Conservation (phyloP, 768 basidiomycete genomes). For the Dioszegia aurantiaca region DNA sequence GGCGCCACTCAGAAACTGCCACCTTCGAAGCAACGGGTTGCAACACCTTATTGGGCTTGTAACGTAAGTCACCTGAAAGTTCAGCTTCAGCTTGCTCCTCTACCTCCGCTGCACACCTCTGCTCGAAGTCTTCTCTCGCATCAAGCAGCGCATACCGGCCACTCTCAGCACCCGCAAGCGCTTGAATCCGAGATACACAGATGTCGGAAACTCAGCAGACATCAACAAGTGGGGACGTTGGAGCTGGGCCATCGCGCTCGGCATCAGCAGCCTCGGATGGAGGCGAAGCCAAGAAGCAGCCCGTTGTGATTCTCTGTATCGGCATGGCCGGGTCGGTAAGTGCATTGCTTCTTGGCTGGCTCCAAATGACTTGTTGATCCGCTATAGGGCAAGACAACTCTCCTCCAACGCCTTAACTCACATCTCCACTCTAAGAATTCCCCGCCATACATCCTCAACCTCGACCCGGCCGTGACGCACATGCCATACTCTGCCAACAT, state of each 20-base stretch:
- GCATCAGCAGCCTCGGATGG: background rate
- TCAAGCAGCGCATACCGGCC: too few relatives aligned
- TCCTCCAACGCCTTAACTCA: conserved; percentile 91
- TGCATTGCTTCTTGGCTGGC: conserved; percentile 1
- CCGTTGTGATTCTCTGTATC: conserved; percentile 81
- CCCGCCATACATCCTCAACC: conserved; percentile 89
- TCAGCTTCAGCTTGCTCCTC: too few relatives aligned
- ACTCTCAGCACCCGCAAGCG: too few relatives aligned
- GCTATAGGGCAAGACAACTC: conserved; percentile 80
- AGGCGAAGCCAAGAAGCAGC: conserved; percentile 53
- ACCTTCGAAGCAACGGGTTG: too few relatives aligned
- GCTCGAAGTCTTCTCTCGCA: too few relatives aligned
- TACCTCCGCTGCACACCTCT: too few relatives aligned
- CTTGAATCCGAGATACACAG: background rate
- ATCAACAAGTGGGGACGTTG: background rate
- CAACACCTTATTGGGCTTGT: too few relatives aligned
- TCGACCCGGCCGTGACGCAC: conserved; percentile 91
- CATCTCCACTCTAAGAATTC: conserved; percentile 70
- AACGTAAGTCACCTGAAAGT: too few relatives aligned
- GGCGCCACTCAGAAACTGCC: too few relatives aligned
- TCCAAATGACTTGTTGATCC: background rate
- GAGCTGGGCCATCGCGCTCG: conserved; percentile 18
- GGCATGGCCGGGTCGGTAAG: conserved; percentile 83
- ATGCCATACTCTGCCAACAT: conserved; percentile 94
- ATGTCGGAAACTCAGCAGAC: conserved; percentile 10